Evolutionary conservation across 1,284 basidiomycete genomes (phyloP), one percentile per base, ranked within the genome.

Genomic region (Chondrostereum purpureum): DNA sequence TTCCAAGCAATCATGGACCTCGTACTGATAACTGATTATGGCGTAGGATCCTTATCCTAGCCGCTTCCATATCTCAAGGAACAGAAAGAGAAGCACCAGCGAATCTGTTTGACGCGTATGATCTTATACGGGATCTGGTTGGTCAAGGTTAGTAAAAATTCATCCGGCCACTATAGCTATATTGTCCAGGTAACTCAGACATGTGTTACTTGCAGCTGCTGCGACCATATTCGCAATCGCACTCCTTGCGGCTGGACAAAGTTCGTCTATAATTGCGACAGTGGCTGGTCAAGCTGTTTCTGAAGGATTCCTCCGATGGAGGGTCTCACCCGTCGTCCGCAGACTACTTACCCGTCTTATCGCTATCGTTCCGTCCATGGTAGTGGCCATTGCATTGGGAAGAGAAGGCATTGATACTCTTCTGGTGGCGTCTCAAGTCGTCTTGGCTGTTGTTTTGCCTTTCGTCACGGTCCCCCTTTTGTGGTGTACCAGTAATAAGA

Each of bases 261-360:
- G 89, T 52, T 90, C 95, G 0, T 91, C 88, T 6, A 80, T 98
- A 50, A 90, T 96, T 1, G 93, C 91, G 5, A 98, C 93, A 0
- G 75, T 98, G 10, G 88, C 92, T 0, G 95, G 94, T 0, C 86
- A 98, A 65, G 84, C 93, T 37, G 88, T 98, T 23, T 87, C 85
- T 0, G 95, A 98, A 65, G 95, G 95, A 0, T 96, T 97, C 64
- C 75, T 99, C 50, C 79, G 82, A 47, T 98, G 94, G 94, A 77
- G 78, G 43, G 77, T 92, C 40, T 87, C 89, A 46, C 45, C 48
- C 19, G 42, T 52, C 6, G 12, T 52, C 12, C 50, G 50, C 35
- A 44, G 50, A 18, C 45, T 95, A 3, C 55, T 92, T 42, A 99
- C 95, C 0, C 83, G 95, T 3, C 65, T 86, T 4, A 73, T 98